A percentile compares a stretch with the other conserved stretches of the same genome.
Conservation (phyloP, 1,139 yeast genomes). For the Candida neerlandica region DNA sequence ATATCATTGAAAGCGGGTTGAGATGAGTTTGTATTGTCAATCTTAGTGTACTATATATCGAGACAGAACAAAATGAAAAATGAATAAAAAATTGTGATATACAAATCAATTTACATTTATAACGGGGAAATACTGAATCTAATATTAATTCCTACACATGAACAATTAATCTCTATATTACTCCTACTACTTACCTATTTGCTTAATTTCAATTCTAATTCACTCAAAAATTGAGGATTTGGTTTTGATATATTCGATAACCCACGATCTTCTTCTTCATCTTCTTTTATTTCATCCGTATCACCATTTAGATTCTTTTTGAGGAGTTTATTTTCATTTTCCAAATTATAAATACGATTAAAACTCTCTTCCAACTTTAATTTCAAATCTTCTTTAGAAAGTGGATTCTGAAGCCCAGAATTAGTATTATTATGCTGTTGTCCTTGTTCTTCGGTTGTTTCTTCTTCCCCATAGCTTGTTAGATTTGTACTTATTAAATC, state of each 20-base stretch:
- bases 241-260: not conserved
- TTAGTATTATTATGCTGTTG: slow-evolving; percentile 5
- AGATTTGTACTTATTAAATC: slow-evolving; percentile 44
- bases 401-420: not conserved
- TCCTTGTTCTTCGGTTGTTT: slow-evolving; percentile 8
- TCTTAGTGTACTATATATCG: not conserved
- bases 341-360: slow-evolving; percentile 38
- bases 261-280: slow-evolving; percentile 4
- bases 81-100: not conserved
- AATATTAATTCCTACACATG: not conserved
- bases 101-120: too few relatives aligned
- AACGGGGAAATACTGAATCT: not conserved
- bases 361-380: slow-evolving; percentile 44
- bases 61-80: not conserved
- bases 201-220: slow-evolving; percentile 4
- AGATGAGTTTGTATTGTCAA: not conserved
- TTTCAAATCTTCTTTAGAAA: slow-evolving; percentile 40
- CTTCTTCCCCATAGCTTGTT: slow-evolving; percentile 38
- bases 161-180: not conserved
- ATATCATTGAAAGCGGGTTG: not conserved
- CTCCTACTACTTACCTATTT: not conserved
- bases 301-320: slow-evolving; percentile 13
- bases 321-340: slow-evolving; percentile 30
- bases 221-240: slow-evolving; percentile 6
- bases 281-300: not conserved